phyloP scores from a whole-genome alignment of 257 asterid genomes.

The Catharanthus roseus region DNA sequence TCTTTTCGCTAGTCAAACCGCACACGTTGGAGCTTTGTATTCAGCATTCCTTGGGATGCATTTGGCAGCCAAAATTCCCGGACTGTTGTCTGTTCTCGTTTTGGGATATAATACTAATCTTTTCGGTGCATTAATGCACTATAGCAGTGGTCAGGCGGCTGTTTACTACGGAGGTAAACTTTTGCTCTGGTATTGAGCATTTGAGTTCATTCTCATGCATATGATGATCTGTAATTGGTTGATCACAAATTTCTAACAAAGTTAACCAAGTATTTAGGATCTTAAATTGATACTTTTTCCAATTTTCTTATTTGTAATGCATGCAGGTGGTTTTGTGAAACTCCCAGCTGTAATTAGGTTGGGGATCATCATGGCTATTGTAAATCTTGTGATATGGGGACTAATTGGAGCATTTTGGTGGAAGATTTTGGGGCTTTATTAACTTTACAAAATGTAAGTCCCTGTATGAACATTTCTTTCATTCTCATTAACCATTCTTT shows the following conservation, averaged over 20 bases:
- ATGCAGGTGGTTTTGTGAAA: slow-evolving; percentile 76
- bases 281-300: slow-evolving; percentile 1
- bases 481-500: background rate
- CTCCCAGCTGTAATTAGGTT: slow-evolving; percentile 51
- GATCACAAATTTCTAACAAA: background rate
- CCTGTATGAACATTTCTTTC: background rate
- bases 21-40: slow-evolving; percentile 85
- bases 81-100: slow-evolving; percentile 47
- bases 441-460: slow-evolving; percentile 23
- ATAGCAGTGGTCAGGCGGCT: slow-evolving; percentile 93
- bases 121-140: slow-evolving; percentile 81
- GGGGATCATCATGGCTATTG: slow-evolving; percentile 59
- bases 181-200: background rate
- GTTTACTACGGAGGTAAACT: slow-evolving; percentile 72
- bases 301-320: background rate
- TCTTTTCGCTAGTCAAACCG: slow-evolving; percentile 88
- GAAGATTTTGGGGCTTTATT: slow-evolving; percentile 81
- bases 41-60: slow-evolving; percentile 83
- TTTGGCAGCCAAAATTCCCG: slow-evolving; percentile 55
- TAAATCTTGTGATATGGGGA: slow-evolving; percentile 55
- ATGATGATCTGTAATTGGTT: background rate
- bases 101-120: slow-evolving; percentile 70
- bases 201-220: background rate
- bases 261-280: background rate
- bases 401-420: slow-evolving; percentile 77